These are phyloP conservation scores for Xanthoceras sorbifolium DNA, from an alignment of 345 rosid genomes.

Conservation along the genomic window DNA sequence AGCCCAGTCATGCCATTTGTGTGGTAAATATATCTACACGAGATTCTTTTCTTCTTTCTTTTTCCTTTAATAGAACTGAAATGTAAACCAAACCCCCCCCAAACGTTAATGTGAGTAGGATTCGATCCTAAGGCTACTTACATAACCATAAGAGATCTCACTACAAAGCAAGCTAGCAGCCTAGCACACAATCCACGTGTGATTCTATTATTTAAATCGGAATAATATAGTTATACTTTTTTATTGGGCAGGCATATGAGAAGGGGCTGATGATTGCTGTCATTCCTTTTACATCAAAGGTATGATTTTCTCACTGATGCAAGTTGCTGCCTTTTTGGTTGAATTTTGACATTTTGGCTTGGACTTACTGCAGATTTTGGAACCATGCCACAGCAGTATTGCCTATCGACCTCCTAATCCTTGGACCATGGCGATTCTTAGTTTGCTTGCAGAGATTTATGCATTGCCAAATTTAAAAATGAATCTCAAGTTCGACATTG, in stretches of 20 bases:
- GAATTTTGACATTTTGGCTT: neutral
- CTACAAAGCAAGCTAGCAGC: neutral
- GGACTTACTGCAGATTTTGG: constrained; percentile 60
- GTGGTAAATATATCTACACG: no score
- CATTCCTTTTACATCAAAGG: constrained; percentile 98
- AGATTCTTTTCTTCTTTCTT: neutral
- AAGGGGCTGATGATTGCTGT: constrained; percentile 99
- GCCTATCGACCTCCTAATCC: constrained; percentile 99
- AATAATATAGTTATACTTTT: no score
- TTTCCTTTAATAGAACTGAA: neutral
- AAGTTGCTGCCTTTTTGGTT: constrained; percentile 4
- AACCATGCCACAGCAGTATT: constrained; percentile 89
- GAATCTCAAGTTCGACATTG: constrained; percentile 98
- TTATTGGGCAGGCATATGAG: constrained; percentile 78
- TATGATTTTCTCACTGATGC: neutral
- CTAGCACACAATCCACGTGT: neutral
- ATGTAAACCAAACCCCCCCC: neutral
- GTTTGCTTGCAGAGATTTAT: constrained; percentile 87
- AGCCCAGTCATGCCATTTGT: neutral
- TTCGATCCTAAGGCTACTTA: neutral
- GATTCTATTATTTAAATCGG: neutral
- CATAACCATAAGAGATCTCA: neutral
- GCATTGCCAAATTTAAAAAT: constrained; percentile 97
- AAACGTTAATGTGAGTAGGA: neutral
- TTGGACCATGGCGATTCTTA: constrained; percentile 98